phyloP scores from a whole-genome alignment of 225 moss, liverwort and hornwort species.

The Bryoerythrophyllum caledonicum region DNA sequence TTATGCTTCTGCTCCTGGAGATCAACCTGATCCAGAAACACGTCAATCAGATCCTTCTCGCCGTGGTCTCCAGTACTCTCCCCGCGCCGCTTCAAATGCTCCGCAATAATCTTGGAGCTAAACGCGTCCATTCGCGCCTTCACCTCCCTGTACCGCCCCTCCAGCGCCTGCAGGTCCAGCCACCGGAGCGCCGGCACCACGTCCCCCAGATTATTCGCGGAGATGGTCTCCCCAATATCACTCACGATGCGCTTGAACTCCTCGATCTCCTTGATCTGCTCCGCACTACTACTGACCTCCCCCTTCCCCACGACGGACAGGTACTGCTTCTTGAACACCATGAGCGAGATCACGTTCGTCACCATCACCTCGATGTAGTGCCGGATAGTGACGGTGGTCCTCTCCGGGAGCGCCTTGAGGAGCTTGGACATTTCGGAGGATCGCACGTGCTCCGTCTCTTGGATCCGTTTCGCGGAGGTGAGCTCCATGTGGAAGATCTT shows the following conservation, averaged over 20 bases:
- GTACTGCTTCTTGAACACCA: slow-evolving; percentile 25
- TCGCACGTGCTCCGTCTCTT: slow-evolving; percentile 15
- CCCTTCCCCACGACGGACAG: not conserved
- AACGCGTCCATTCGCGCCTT: slow-evolving; percentile 18
- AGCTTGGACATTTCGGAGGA: not conserved
- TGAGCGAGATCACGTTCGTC: slow-evolving; percentile 13
- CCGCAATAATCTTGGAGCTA: slow-evolving; percentile 13
- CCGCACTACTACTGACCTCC: not conserved
- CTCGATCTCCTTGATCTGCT: slow-evolving; percentile 5
- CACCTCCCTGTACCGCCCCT: not conserved
- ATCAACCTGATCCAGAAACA: slow-evolving; percentile 9
- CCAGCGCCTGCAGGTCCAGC: slow-evolving; percentile 15
- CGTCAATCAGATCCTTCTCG: slow-evolving; percentile 29
- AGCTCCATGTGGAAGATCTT: slow-evolving; percentile 25
- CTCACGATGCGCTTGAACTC: slow-evolving; percentile 2
- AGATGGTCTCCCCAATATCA: not conserved
- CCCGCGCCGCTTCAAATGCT: not conserved
- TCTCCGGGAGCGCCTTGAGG: not conserved
- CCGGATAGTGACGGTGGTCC: not conserved
- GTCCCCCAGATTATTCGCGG: not conserved
- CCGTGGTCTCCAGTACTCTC: not conserved
- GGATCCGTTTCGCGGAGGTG: slow-evolving; percentile 4
- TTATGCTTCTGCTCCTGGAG: not conserved
- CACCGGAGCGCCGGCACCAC: slow-evolving; percentile 16
- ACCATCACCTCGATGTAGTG: slow-evolving; percentile 8